phyloP scores from a whole-genome alignment of 75 land plant species.

The Cupressus sempervirens region DNA sequence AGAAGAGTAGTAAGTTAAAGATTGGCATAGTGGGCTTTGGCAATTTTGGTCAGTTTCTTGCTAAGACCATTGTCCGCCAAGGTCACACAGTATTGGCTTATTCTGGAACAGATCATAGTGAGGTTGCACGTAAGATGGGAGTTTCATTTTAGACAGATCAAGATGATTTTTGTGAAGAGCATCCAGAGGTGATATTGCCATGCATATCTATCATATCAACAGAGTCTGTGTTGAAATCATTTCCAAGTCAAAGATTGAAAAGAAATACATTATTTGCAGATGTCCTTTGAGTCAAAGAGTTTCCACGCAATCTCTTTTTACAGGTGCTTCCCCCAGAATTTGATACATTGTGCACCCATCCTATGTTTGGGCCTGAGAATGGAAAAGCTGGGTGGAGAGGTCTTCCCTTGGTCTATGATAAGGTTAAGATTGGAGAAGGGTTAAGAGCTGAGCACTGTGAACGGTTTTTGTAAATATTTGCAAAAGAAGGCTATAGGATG shows the following conservation, averaged over 20 bases:
- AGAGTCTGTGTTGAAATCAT: conserved; percentile 44
- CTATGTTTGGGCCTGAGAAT: conserved; percentile 88
- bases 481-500: conserved; percentile 70
- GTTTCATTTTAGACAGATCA: conserved; percentile 45
- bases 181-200: conserved; percentile 75
- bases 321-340: conserved; percentile 53
- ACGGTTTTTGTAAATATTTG: conserved; percentile 56
- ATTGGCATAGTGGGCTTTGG: conserved; percentile 73
- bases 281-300: conserved; percentile 85
- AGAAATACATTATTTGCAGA: conserved; percentile 72
- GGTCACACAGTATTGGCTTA: conserved; percentile 59
- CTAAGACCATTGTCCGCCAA: conserved; percentile 43
- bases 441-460: conserved; percentile 29
- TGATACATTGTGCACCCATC: conserved; percentile 83
- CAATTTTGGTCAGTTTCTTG: conserved; percentile 74
- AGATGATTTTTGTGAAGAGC: conserved; percentile 77
- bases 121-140: conserved; percentile 36
- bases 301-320: conserved; percentile 58
- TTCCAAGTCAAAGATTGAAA: conserved; percentile 65
- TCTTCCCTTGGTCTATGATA: conserved; percentile 75
- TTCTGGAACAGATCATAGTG: conserved; percentile 53
- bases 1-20: conserved; percentile 34
- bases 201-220: conserved; percentile 76
- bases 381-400: conserved; percentile 62
- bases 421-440: conserved; percentile 49